Percentiles rank a stretch among this genome's conserved stretches.
phyloP scores from a whole-genome alignment of 2,329 filamentous ascomycete genomes.

The Herpotrichia juniperi region DNA sequence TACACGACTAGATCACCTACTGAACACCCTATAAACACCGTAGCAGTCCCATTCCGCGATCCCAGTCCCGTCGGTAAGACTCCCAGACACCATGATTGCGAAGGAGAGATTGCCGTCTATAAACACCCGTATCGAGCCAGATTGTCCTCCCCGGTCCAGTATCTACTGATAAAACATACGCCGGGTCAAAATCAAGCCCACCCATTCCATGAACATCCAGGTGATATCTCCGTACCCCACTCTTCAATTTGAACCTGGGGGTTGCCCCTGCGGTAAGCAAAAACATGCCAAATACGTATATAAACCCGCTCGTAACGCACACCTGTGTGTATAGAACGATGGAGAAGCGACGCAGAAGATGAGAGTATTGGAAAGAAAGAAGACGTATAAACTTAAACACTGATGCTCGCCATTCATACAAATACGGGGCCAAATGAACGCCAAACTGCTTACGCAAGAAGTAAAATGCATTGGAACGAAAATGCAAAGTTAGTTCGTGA shows the following conservation, averaged over 20 bases:
- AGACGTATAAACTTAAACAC: not conserved
- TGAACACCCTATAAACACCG: no score
- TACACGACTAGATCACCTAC: no score
- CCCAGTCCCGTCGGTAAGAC: no score
- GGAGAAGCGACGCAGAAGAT: not conserved
- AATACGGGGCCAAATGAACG: conserved; percentile 1
- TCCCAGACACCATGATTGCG: no score
- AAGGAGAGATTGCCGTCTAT: not conserved
- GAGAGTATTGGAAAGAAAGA: not conserved
- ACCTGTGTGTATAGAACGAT: not conserved
- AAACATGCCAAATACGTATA: not conserved
- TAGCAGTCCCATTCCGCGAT: not conserved
- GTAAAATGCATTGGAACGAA: not conserved
- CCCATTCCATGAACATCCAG: not conserved
- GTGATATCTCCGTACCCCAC: not conserved
- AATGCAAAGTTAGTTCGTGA: not conserved
- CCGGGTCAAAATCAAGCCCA: not conserved
- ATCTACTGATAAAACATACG: not conserved
- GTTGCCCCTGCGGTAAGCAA: not conserved
- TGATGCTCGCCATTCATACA: not conserved
- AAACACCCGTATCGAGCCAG: not conserved
- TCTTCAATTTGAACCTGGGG: conserved; percentile 1
- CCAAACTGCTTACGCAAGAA: not conserved
- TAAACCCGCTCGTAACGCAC: not conserved
- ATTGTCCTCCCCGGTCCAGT: conserved; percentile 1